Conservation (phyloP, 495 filamentous ascomycete species). For the Penicillium longicatenatum region DNA sequence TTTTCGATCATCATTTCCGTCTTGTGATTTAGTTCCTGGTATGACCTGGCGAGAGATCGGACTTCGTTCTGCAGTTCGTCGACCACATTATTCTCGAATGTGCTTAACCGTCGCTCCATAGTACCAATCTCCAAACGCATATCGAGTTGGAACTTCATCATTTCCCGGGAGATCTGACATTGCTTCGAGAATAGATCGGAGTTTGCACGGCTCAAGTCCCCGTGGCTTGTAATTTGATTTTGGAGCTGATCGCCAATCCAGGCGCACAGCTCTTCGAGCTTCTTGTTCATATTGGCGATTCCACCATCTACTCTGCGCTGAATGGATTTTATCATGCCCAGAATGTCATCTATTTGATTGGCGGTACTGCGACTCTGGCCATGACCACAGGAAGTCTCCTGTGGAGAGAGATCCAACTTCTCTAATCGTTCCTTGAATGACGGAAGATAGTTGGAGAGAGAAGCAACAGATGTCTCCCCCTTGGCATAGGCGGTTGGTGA, state of each 20-base stretch:
- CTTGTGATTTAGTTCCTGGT: constrained; percentile 15
- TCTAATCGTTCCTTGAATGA: constrained; percentile 18
- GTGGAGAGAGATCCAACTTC: neutral
- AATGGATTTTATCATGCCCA: constrained; percentile 14
- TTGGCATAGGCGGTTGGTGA: neutral
- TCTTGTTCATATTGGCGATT: constrained; percentile 5
- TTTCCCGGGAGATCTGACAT: constrained; percentile 10
- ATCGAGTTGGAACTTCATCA: constrained; percentile 19
- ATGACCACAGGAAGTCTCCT: neutral
- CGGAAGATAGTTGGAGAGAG: constrained; percentile 3
- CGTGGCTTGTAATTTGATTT: constrained; percentile 6
- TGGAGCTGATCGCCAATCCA: constrained; percentile 23
- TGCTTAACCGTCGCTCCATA: constrained; percentile 14
- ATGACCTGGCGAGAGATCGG: constrained; percentile 3
- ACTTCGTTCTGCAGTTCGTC: constrained; percentile 18
- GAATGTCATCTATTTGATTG: constrained; percentile 12
- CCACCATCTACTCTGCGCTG: constrained; percentile 14
- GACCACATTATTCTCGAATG: constrained; percentile 11
- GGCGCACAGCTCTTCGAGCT: constrained; percentile 13
- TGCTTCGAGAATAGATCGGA: constrained; percentile 14
- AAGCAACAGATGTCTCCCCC: neutral
- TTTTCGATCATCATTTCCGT: constrained; percentile 7
- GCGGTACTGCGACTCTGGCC: neutral
- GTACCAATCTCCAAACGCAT: constrained; percentile 12
- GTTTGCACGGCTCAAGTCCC: constrained; percentile 15